Conservation (phyloP, 2,329 filamentous ascomycete species). For the Rosellinia necatrix region DNA sequence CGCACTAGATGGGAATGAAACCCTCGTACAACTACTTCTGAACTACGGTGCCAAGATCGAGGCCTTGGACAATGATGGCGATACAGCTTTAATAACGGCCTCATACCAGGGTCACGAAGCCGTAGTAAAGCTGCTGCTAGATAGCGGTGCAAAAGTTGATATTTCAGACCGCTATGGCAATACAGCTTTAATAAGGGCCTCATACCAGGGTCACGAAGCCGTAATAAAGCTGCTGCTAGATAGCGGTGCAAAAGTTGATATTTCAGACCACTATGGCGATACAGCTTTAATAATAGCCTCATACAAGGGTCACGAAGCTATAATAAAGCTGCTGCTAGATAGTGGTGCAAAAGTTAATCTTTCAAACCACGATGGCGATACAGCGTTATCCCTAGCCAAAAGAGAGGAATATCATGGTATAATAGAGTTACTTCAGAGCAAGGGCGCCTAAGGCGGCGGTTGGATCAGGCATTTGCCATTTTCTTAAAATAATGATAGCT, state of each 20-base stretch:
- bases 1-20: neutral
- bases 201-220: neutral
- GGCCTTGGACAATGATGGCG: neutral
- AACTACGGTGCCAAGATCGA: neutral
- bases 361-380: neutral
- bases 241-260: neutral
- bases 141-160: neutral
- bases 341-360: neutral
- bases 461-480: too few species aligned
- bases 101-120: neutral
- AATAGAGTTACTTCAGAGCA: neutral
- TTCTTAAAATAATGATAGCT: too few species aligned
- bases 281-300: neutral
- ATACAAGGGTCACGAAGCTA: neutral
- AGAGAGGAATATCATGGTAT: neutral
- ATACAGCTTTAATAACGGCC: neutral
- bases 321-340: slow-evolving; percentile 3
- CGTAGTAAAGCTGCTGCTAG: neutral
- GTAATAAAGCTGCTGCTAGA: neutral
- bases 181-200: neutral
- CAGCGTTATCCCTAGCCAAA: neutral
- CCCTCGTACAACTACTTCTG: neutral
- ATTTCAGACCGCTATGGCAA: neutral
- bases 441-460: too few species aligned
- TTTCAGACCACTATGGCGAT: neutral